A percentile compares a stretch with the other conserved stretches of the same genome.
These are phyloP conservation scores for Arthroderma sp. DNA, from an alignment of 2,329 filamentous ascomycete species.

Conservation along the genomic window DNA sequence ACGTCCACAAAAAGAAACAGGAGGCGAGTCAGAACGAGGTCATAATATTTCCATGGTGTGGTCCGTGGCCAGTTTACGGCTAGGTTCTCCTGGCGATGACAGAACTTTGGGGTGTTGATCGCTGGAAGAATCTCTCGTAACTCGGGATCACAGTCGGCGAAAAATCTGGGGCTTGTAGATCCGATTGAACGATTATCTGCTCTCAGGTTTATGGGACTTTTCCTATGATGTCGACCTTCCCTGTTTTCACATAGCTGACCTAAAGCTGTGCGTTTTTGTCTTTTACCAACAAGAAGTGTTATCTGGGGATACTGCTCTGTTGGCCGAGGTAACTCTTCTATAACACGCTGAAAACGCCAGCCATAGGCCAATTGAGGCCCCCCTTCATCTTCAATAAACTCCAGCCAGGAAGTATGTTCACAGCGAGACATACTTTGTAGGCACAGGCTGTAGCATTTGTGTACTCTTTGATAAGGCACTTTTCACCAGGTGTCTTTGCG, in stretches of 20 bases:
- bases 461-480: no score
- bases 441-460: no score
- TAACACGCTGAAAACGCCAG: background rate
- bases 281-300: background rate
- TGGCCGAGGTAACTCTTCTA: background rate
- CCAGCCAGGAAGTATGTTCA: conserved; percentile 1
- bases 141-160: conserved; percentile 1
- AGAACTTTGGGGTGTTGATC: background rate
- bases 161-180: background rate
- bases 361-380: background rate
- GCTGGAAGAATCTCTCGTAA: background rate
- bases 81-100: background rate
- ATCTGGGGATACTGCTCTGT: conserved; percentile 1
- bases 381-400: conserved; percentile 1
- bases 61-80: background rate
- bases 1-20: conserved; percentile 16
- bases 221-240: background rate
- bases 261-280: background rate
- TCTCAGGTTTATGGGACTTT: background rate
- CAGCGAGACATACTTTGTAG: no score
- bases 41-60: background rate
- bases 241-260: background rate
- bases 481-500: no score
- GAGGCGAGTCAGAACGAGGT: conserved; percentile 6
- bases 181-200: background rate